Conservation (phyloP, 2,329 filamentous ascomycete species). For the Gaeumannomyces sp. region DNA sequence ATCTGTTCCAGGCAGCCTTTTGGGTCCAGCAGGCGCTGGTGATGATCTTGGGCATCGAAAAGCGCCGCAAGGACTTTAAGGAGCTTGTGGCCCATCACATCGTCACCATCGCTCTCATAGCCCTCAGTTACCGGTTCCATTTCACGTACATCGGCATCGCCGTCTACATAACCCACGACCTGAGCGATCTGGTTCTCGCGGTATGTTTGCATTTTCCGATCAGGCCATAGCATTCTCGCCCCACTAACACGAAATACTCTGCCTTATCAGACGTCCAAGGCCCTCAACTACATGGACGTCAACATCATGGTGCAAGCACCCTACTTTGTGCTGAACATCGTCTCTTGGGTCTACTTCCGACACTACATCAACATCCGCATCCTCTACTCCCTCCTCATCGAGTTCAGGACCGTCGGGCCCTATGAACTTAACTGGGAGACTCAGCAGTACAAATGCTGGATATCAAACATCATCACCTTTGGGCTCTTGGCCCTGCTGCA, state of each 20-base stretch:
- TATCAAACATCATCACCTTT: constrained; percentile 48
- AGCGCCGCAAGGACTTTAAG: constrained; percentile 68
- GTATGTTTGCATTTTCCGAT: constrained; percentile 35
- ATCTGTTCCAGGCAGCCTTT: constrained; percentile 66
- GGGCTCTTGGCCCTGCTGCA: constrained; percentile 46
- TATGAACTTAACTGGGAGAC: constrained; percentile 53
- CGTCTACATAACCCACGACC: constrained; percentile 69
- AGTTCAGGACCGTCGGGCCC: constrained; percentile 51
- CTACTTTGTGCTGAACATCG: constrained; percentile 56
- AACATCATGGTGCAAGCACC: constrained; percentile 45
- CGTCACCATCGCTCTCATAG: constrained; percentile 61
- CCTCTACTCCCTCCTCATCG: constrained; percentile 40
- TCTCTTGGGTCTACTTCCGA: constrained; percentile 63
- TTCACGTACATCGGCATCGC: constrained; percentile 71
- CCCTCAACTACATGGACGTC: constrained; percentile 64
- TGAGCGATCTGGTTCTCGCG: constrained; percentile 70
- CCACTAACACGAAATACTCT: background rate
- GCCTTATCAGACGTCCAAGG: constrained; percentile 53
- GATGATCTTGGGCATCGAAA: constrained; percentile 61
- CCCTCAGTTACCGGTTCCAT: constrained; percentile 65
- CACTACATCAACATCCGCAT: constrained; percentile 61
- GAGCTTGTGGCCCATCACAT: constrained; percentile 69
- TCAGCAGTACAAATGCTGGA: constrained; percentile 53
- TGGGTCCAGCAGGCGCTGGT: constrained; percentile 69
- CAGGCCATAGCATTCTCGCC: constrained; percentile 7